Conservation (phyloP, 768 basidiomycete genomes). For the Termitomyces eurrhizus region DNA sequence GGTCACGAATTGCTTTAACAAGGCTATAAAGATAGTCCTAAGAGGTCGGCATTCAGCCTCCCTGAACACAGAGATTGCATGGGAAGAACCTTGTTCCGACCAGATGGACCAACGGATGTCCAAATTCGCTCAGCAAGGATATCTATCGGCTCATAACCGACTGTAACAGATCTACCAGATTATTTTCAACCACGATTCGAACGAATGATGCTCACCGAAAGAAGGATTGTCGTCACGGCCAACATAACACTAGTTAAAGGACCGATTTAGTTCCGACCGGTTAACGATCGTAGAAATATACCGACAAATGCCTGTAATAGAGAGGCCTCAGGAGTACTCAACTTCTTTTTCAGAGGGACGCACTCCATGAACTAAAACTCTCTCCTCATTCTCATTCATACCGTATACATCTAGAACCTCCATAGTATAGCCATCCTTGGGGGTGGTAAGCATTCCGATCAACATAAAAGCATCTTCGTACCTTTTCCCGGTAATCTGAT, state of each 20-base stretch:
- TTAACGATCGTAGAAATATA: conserved; percentile 2
- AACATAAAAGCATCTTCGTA: conserved; percentile 15
- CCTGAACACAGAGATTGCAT: not conserved
- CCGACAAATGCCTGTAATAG: conserved; percentile 47
- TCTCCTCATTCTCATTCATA: conserved; percentile 47
- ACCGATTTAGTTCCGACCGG: not conserved
- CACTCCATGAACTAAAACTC: conserved; percentile 53
- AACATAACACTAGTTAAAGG: conserved; percentile 66
- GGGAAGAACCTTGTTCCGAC: conserved; percentile 74
- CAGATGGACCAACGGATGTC: conserved; percentile 79
- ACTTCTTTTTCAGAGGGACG: conserved; percentile 12
- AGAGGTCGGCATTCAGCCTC: not conserved
- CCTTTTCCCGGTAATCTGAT: conserved; percentile 84
- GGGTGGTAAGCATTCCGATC: not conserved
- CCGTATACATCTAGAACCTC: conserved; percentile 74
- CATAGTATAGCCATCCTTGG: conserved; percentile 88
- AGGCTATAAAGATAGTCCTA: conserved; percentile 89
- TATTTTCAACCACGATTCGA: not conserved
- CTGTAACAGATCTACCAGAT: conserved; percentile 32
- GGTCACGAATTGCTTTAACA: conserved; percentile 62
- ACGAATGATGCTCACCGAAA: conserved; percentile 53
- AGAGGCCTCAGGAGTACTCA: conserved; percentile 6
- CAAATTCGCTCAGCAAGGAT: conserved; percentile 66
- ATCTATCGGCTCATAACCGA: conserved; percentile 80
- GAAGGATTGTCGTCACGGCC: conserved; percentile 85